Evolutionary conservation across 2,329 filamentous ascomycete genomes (phyloP), one percentile per base, ranked within the genome.

Genomic region (Colletotrichum eleusines): DNA sequence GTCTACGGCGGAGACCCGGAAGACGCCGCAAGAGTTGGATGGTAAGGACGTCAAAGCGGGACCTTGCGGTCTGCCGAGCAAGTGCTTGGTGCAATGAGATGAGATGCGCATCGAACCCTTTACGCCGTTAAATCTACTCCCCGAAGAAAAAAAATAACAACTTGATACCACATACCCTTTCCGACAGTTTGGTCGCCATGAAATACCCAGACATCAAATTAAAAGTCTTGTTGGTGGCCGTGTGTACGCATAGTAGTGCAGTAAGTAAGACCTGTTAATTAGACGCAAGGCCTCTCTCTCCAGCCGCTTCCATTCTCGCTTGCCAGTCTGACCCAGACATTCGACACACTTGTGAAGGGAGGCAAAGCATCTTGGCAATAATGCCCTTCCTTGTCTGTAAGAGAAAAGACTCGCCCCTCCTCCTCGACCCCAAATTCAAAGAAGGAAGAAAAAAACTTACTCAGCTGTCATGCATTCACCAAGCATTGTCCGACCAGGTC

Each of bases 11-110:
- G 65, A 68, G 54, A 50, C 46, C 42, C 38, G 72, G 6, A 78
- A 77, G 35, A 80, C 63, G 33, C 76, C 77, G 63, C 74, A 76
- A 5, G 73, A 73, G 44, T 79, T 78, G 58, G 80, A 80, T 35
- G 73, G 76, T 23, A 75, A 80, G 33, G 77, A 76, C 59, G 77
- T 79, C 69, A 78, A 77, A 67, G 88, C 91, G 77, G 91, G 93
- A 0, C 92, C 92, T 55, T 97, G 94, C 78, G 93, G 94, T 28
- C 82, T 96, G 76, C 93, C 94, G 40, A 83, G 84, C 62, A 95
- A 95, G 78, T 96, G 93, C 81, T 82, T 83, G 57, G 88, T 96
- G 75, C 82, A 90, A 77, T 94, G 83, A 75, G 8, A 28, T 5
- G 23, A 75, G 12, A 28, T 9, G 16, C 31, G 18, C 18, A n/a